phyloP scores from a whole-genome alignment of 1,139 yeast genomes.

The Lodderomyces elongisporus region DNA sequence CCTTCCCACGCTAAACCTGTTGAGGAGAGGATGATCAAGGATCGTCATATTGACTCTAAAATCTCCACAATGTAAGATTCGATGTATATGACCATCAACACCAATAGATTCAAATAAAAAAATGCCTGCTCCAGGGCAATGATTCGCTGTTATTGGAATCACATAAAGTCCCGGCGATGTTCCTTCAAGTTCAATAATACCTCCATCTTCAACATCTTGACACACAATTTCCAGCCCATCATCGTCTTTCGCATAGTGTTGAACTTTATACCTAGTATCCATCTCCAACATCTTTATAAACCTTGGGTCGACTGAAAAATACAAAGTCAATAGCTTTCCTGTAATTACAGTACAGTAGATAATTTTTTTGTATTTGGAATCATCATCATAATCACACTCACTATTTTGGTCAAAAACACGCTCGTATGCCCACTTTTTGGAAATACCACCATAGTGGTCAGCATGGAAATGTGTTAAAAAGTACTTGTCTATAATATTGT shows the following conservation, averaged over 20 bases:
- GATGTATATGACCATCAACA: constrained; percentile 20
- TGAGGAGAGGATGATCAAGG: constrained; percentile 30
- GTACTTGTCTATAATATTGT: constrained; percentile 44
- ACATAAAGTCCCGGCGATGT: constrained; percentile 49
- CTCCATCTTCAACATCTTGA: constrained; percentile 9
- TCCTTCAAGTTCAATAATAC: no score
- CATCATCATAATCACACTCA: constrained; percentile 25
- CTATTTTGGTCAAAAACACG: constrained; percentile 27
- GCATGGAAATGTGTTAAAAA: constrained; percentile 82
- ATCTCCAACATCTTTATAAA: constrained; percentile 45
- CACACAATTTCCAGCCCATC: no score
- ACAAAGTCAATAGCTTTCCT: constrained; percentile 46
- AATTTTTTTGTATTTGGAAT: constrained; percentile 37
- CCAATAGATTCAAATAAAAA: constrained; percentile 60
- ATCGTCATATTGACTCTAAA: constrained; percentile 63
- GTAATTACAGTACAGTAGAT: constrained; percentile 74
- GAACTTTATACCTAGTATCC: constrained; percentile 32
- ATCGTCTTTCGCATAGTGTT: constrained; percentile 11
- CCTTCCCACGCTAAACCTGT: constrained; percentile 26
- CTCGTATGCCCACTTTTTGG: constrained; percentile 64
- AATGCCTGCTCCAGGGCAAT: constrained; percentile 92
- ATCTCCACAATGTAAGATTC: constrained; percentile 84
- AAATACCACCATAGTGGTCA: constrained; percentile 87
- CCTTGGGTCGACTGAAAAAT: constrained; percentile 53
- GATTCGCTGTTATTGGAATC: constrained; percentile 76